Evolutionary conservation across 139 green algal species (phyloP), one percentile per base, ranked within the genome.

Genomic region (Chlorella sp.): DNA sequence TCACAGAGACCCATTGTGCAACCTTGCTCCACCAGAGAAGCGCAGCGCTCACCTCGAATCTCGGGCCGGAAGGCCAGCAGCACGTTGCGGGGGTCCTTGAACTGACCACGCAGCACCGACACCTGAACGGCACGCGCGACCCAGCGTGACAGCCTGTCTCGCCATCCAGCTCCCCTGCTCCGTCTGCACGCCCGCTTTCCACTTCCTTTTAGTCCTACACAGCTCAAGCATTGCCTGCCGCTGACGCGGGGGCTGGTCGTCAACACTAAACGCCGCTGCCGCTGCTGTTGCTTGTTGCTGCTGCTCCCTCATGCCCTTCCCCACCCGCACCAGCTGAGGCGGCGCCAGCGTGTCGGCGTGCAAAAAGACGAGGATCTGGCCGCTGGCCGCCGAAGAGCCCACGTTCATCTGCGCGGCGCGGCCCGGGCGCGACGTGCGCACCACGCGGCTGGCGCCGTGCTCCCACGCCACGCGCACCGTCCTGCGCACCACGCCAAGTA

Each of bases 391-490:
- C 10, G 61, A 60, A 0, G 89, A 87, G 0, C 89, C 91, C 5
- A 49, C 76, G 71, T 96, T 96, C 91, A 96, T 96, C 79, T 96
- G 91, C 24, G 60, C 49, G 2, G 80, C 86, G 0, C 91, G 59
- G 24, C 90, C 90, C 0, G 74, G 23, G 55, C 59, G 2, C 5
- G 35, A n/a, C 81, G 17, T 2, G 74, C 74, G 1, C 1, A 82
- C 27, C 34, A 80, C 1, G 70, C 67, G 30, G 22, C 31, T 59
- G 23, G 74, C 59, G 14, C 76, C 69, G 20, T 59, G 72, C 1
- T 22, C 29, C 10, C 32, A n/a, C n/a, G 81, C 87, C n/a, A 83
- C 33, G 24, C 32, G 20, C 20, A 75, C 66, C 0, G 87, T 91
- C 35, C 79, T 89, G 55, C 31, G 4, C 1, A n/a, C 31, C 20